A percentile compares a stretch with the other conserved stretches of the same genome.
These are phyloP conservation scores for Linum trigynum DNA, from an alignment of 345 rosid genomes.

Conservation along the genomic window DNA sequence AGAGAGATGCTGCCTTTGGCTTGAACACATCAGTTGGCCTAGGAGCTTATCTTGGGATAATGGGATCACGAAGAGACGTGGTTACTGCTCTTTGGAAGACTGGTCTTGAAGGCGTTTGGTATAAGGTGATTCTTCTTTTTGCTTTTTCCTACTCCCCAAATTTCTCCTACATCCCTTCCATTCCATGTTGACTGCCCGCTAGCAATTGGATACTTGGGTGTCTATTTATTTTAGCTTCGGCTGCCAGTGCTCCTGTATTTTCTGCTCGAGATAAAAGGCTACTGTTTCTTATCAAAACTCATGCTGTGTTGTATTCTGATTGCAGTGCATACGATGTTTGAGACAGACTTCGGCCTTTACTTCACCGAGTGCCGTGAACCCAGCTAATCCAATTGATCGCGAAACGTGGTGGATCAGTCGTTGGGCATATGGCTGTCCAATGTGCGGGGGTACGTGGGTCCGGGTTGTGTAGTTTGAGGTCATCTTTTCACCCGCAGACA, in stretches of 20 bases:
- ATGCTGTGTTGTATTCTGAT: background rate
- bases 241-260: background rate
- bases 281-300: background rate
- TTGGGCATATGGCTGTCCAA: conserved; percentile 94
- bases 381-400: conserved; percentile 49
- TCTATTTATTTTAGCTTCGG: background rate
- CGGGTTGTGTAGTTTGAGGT: conserved; percentile 52
- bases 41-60: conserved; percentile 94
- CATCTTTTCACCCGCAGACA: too few species aligned
- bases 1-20: conserved; percentile 98
- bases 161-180: background rate
- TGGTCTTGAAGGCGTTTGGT: conserved; percentile 94
- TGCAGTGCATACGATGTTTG: conserved; percentile 94
- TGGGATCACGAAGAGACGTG: conserved; percentile 99
- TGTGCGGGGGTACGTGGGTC: conserved; percentile 98
- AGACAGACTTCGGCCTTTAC: conserved; percentile 92
- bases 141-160: background rate
- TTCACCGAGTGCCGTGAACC: conserved; percentile 43
- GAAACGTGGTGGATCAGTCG: conserved; percentile 95
- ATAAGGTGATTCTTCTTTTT: conserved; percentile 43
- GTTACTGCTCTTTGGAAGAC: conserved; percentile 94
- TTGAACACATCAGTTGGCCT: conserved; percentile 82
- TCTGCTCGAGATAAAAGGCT: background rate
- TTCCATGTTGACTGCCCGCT: background rate
- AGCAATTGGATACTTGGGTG: background rate